phyloP scores from a whole-genome alignment of 2,329 filamentous ascomycete genomes.

The Microcyclosporella mali region DNA sequence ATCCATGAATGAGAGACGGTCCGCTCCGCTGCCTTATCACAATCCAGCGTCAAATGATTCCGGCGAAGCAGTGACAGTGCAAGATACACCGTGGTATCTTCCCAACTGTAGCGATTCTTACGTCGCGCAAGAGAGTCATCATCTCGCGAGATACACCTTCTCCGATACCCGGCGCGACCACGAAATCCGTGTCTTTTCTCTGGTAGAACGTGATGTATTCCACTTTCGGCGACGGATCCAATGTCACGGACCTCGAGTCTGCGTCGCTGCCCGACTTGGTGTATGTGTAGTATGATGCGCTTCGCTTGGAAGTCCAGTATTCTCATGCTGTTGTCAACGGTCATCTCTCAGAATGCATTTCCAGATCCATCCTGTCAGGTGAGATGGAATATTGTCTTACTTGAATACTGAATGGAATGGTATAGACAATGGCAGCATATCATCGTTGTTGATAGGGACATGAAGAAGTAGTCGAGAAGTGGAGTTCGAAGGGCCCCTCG shows the following conservation, averaged over 20 bases:
- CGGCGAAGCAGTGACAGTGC: slow-evolving; percentile 39
- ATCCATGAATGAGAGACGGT: slow-evolving; percentile 51
- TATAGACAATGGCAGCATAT: too few species aligned
- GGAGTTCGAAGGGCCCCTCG: too few species aligned
- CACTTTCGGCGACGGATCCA: slow-evolving; percentile 55
- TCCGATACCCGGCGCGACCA: slow-evolving; percentile 54
- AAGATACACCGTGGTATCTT: slow-evolving; percentile 60
- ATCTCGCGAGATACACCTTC: slow-evolving; percentile 63
- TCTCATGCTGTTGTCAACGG: too few species aligned
- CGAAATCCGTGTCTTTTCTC: slow-evolving; percentile 50
- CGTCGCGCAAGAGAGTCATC: slow-evolving; percentile 51
- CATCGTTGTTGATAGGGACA: too few species aligned
- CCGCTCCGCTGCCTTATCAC: slow-evolving; percentile 47
- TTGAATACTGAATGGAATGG: too few species aligned
- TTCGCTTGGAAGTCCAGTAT: slow-evolving; percentile 52
- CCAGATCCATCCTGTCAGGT: too few species aligned
- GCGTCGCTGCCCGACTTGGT: slow-evolving; percentile 50
- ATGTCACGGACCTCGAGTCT: slow-evolving; percentile 54
- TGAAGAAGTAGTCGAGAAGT: too few species aligned
- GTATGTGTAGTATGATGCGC: slow-evolving; percentile 61
- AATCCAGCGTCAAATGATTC: slow-evolving; percentile 37
- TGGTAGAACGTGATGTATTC: slow-evolving; percentile 47
- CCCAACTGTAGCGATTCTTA: slow-evolving; percentile 51
- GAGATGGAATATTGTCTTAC: too few species aligned
- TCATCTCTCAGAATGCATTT: too few species aligned